Evolutionary conservation across 139 green algal genomes (phyloP), one percentile per base, ranked within the genome.

Genomic region (Trebouxia sp.): DNA sequence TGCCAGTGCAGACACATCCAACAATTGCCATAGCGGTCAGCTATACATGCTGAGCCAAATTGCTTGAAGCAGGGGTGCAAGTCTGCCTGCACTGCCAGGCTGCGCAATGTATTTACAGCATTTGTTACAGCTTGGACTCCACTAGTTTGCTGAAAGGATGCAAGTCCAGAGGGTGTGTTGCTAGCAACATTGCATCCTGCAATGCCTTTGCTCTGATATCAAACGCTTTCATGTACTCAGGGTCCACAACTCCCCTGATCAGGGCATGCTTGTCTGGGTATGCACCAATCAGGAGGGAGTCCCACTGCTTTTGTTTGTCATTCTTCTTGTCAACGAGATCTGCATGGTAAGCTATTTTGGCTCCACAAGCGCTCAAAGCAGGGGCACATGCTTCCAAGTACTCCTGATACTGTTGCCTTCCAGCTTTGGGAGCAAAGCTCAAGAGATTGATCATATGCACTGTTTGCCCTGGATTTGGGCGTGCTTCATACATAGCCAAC

Each of bases 381-480:
- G 58, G 58, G 28, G 58, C 30, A 26, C 8, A 41, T 41, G 58
- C 58, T 39, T 41, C 58, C 30, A 69, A 4, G 8, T 69, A 42
- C 28, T 69, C 7, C 1, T 26, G 7, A 24, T 69, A 42, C 8
- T 69, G 30, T 39, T 41, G 58, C 41, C 30, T 69, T 12, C 58
- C 58, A 38, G 58, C 35, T 26, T 65, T 65, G 24, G 24, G 55
- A 14, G 12, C 30, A 69, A 42, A 69, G 12, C 41, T 28, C 30
- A 69, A 30, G 7, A 69, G 30, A 41, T 69, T 69, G 58, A 69
- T 41, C 58, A 69, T 69, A 30, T 69, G 58, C 5, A 69, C 58
- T 20, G 58, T 28, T 20, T 9, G 20, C 10, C 58, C 28, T 42
- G 9, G 14, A 28, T 69, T 65, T 24, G 58, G 30, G 12, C 12